Percentiles rank a stretch among this genome's conserved stretches.
These are phyloP conservation scores for Mycena kentingensis DNA, from an alignment of 768 basidiomycete species.

Conservation along the genomic window DNA sequence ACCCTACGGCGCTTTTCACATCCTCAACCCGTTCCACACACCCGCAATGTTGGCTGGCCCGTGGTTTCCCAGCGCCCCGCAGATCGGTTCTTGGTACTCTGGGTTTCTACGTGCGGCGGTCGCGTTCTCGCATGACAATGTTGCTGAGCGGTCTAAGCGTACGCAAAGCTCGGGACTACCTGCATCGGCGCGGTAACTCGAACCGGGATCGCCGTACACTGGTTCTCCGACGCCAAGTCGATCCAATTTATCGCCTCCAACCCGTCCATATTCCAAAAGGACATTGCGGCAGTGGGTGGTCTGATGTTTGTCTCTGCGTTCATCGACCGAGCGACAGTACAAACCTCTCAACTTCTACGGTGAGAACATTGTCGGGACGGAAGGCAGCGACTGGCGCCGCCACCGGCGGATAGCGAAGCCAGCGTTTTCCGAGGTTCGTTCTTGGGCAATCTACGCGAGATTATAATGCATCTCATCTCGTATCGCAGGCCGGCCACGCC, in stretches of 20 bases:
- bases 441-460: not conserved
- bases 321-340: slow-evolving; percentile 28
- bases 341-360: slow-evolving; percentile 50
- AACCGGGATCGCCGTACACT: slow-evolving; percentile 35
- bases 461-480: not conserved
- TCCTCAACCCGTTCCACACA: slow-evolving; percentile 32
- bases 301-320: not conserved
- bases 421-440: slow-evolving; percentile 50
- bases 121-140: slow-evolving; percentile 12
- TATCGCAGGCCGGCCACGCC: slow-evolving; percentile 43
- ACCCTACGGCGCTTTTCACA: not conserved
- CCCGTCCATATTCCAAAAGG: slow-evolving; percentile 41
- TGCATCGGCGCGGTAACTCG: slow-evolving; percentile 37
- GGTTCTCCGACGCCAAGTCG: slow-evolving; percentile 47
- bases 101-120: slow-evolving; percentile 41
- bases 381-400: slow-evolving; percentile 49
- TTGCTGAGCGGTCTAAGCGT: slow-evolving; percentile 29
- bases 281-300: slow-evolving; percentile 34
- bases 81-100: slow-evolving; percentile 35
- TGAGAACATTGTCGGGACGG: slow-evolving; percentile 42
- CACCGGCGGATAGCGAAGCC: slow-evolving; percentile 47
- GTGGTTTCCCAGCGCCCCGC: slow-evolving; percentile 37
- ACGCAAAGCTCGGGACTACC: slow-evolving; percentile 41
- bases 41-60: slow-evolving; percentile 29
- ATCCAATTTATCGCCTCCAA: slow-evolving; percentile 38